Percentiles rank a stretch among this genome's conserved stretches.
phyloP scores from a whole-genome alignment of 805 yeast genomes.

The Metschnikowia continentalis region DNA sequence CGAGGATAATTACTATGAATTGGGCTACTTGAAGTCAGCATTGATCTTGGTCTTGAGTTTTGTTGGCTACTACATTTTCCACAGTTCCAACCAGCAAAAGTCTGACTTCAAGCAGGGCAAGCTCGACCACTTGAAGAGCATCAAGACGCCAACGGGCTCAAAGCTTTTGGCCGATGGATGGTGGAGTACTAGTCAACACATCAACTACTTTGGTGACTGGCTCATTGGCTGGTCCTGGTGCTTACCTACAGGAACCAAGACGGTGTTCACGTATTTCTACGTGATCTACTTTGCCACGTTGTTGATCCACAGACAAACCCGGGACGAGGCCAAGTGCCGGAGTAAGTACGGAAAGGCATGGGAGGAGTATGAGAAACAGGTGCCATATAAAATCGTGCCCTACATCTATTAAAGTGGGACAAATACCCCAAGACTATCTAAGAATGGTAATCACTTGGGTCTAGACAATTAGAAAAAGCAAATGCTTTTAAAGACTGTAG shows the following conservation, averaged over 20 bases:
- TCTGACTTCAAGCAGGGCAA: slow-evolving; percentile 77
- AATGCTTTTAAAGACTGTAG: no score
- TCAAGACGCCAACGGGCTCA: slow-evolving; percentile 73
- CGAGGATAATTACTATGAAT: slow-evolving; percentile 45
- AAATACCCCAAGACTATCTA: no score
- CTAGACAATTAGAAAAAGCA: neutral
- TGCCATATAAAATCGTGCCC: slow-evolving; percentile 89
- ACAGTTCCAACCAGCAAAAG: slow-evolving; percentile 80
- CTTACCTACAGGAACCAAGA: slow-evolving; percentile 75
- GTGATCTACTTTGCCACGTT: slow-evolving; percentile 77
- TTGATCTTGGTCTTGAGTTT: slow-evolving; percentile 47
- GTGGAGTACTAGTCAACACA: slow-evolving; percentile 94
- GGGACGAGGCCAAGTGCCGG: slow-evolving; percentile 91
- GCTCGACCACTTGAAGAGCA: slow-evolving; percentile 57
- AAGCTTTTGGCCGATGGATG: slow-evolving; percentile 84
- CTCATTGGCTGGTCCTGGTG: slow-evolving; percentile 89
- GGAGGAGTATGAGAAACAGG: slow-evolving; percentile 74
- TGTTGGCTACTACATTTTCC: slow-evolving; percentile 77
- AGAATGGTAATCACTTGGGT: neutral
- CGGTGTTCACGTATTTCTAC: slow-evolving; percentile 85
- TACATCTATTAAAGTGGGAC: slow-evolving; percentile 53
- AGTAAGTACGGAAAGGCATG: slow-evolving; percentile 83
- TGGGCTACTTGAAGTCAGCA: slow-evolving; percentile 41
- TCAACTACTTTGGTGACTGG: slow-evolving; percentile 96
- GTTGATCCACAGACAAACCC: slow-evolving; percentile 78